These are phyloP conservation scores for Verticillium klebahnii DNA, from an alignment of 2,329 filamentous ascomycete genomes.

Conservation along the genomic window DNA sequence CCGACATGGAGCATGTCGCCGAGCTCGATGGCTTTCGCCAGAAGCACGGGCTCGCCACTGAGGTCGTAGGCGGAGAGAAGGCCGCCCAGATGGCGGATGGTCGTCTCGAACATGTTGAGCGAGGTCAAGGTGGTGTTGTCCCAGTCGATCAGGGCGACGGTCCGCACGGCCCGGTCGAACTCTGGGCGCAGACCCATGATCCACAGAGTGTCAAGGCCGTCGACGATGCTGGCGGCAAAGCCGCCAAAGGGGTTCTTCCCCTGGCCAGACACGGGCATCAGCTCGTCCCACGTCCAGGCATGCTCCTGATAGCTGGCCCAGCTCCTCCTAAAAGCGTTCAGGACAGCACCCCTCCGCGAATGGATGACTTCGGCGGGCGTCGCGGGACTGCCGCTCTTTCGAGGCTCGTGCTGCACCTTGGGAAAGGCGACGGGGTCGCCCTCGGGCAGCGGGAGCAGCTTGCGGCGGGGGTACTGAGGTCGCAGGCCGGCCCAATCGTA, in stretches of 20 bases:
- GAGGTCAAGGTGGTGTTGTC: slow-evolving; percentile 35
- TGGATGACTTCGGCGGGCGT: slow-evolving; percentile 15
- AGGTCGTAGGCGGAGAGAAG: slow-evolving; percentile 49
- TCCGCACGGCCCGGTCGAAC: slow-evolving; percentile 45
- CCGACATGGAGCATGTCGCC: slow-evolving; percentile 48
- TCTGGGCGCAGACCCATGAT: slow-evolving; percentile 56
- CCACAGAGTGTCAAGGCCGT: slow-evolving; percentile 54
- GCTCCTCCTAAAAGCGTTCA: slow-evolving; percentile 35
- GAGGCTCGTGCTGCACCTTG: slow-evolving; percentile 17
- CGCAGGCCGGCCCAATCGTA: slow-evolving; percentile 32
- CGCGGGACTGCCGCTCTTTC: slow-evolving; percentile 9
- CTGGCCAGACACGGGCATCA: slow-evolving; percentile 42
- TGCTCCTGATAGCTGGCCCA: slow-evolving; percentile 49
- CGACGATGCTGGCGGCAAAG: slow-evolving; percentile 56
- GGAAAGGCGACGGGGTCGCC: slow-evolving; percentile 22
- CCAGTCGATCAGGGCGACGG: slow-evolving; percentile 52
- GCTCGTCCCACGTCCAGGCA: slow-evolving; percentile 54
- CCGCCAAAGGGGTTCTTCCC: slow-evolving; percentile 45
- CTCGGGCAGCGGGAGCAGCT: slow-evolving; percentile 26
- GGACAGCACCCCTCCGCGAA: slow-evolving; percentile 31
- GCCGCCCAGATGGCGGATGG: slow-evolving; percentile 50
- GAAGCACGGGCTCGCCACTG: slow-evolving; percentile 38
- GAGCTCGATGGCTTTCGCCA: slow-evolving; percentile 47
- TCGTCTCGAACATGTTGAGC: slow-evolving; percentile 61
- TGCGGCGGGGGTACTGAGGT: slow-evolving; percentile 25